These are phyloP conservation scores for Solanum pimpinellifolium DNA, from an alignment of 257 asterid genomes.

Conservation along the genomic window DNA sequence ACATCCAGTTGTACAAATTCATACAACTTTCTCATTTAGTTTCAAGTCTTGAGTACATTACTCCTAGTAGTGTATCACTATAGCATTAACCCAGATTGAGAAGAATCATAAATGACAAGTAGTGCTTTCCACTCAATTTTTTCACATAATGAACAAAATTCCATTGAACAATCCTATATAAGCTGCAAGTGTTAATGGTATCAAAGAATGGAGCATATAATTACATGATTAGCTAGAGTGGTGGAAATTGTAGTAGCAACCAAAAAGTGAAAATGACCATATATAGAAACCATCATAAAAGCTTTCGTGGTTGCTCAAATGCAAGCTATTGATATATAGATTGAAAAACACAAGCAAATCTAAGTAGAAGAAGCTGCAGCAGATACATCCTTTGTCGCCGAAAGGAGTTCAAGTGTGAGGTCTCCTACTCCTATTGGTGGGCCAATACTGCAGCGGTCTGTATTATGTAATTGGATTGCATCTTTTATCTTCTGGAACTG, in stretches of 20 bases:
- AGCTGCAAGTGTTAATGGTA: not conserved
- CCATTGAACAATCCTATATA: not conserved
- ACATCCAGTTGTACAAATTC: not conserved
- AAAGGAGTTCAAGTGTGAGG: constrained; percentile 31
- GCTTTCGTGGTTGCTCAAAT: not conserved
- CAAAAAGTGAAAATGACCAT: not conserved
- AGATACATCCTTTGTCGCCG: constrained; percentile 33
- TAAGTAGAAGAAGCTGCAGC: constrained; percentile 29
- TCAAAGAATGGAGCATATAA: not conserved
- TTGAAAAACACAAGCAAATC: not conserved
- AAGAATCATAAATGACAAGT: not conserved
- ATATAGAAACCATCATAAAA: constrained; percentile 5
- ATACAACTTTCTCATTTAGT: not conserved
- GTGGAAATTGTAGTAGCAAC: not conserved
- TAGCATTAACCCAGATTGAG: not conserved
- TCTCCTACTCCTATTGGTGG: constrained; percentile 77
- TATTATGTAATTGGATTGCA: constrained; percentile 65
- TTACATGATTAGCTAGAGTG: not conserved
- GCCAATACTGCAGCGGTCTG: constrained; percentile 87
- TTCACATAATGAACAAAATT: not conserved
- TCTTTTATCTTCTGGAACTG: constrained; percentile 92
- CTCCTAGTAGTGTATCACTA: not conserved
- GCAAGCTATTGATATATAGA: not conserved
- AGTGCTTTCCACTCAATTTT: not conserved
- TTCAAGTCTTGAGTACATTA: not conserved